Percentiles rank a stretch among this genome's conserved stretches.
Conservation (phyloP, 1,284 basidiomycete genomes). For the Austroboletus rostrupii region DNA sequence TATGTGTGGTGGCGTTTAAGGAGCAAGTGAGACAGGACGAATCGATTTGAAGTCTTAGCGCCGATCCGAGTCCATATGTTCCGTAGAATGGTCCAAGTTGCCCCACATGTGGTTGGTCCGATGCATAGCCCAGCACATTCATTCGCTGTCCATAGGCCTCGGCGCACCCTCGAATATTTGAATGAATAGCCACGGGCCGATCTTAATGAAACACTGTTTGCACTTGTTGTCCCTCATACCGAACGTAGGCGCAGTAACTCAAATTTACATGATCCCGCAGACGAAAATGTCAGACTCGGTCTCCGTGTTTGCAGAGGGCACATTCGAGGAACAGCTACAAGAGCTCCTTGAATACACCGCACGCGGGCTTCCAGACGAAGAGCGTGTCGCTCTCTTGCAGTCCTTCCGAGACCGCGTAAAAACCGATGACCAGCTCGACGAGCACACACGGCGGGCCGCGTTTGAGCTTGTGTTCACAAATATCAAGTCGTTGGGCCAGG, state of each 20-base stretch:
- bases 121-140: too few species aligned
- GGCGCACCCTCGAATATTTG: too few species aligned
- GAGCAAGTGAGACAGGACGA: too few species aligned
- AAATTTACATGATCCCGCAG: constrained; percentile 5
- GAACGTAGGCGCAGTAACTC: constrained; percentile 6
- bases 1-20: constrained; percentile 1
- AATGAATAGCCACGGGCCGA: too few species aligned
- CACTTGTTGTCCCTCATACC: constrained; percentile 10
- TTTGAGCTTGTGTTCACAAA: constrained; percentile 57
- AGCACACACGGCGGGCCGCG: constrained; percentile 47
- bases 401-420: constrained; percentile 64
- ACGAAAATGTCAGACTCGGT: constrained; percentile 56
- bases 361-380: constrained; percentile 64
- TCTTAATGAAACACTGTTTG: too few species aligned
- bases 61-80: too few species aligned
- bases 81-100: too few species aligned
- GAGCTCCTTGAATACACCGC: constrained; percentile 79
- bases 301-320: constrained; percentile 84
- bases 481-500: constrained; percentile 68
- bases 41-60: too few species aligned
- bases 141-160: too few species aligned
- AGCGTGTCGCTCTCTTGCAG: constrained; percentile 58
- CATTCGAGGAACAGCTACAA: constrained; percentile 80
- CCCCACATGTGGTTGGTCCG: too few species aligned
- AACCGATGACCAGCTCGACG: constrained; percentile 47